phyloP scores from a whole-genome alignment of 495 filamentous ascomycete species.

The Astrothelium macrocarpum region DNA sequence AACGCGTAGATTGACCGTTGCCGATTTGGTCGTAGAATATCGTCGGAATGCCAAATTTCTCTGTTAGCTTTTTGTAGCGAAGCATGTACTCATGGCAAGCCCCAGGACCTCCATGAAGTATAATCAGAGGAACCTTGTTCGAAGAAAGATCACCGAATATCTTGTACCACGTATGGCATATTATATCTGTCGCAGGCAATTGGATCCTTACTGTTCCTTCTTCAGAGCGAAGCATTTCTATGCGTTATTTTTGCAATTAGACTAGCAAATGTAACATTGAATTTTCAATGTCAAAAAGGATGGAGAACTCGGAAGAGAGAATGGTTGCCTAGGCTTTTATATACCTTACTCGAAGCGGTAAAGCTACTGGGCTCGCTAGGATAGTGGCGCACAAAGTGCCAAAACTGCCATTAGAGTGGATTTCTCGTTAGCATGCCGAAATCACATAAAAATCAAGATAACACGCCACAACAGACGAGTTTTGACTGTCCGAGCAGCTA shows the following conservation, averaged over 20 bases:
- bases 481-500: no score
- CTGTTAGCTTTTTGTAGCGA: slow-evolving; percentile 30
- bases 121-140: slow-evolving; percentile 24
- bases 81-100: slow-evolving; percentile 36
- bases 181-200: background rate
- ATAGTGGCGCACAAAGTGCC: no score
- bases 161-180: slow-evolving; percentile 15
- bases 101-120: slow-evolving; percentile 39
- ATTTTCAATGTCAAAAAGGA: no score
- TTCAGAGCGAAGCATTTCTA: background rate
- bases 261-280: no score
- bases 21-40: slow-evolving; percentile 45
- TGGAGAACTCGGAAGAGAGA: no score
- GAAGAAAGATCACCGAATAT: slow-evolving; percentile 15
- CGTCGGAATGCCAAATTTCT: slow-evolving; percentile 21
- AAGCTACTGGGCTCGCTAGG: no score
- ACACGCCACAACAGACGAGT: no score
- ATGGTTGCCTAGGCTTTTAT: no score
- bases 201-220: background rate
- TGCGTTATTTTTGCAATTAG: background rate
- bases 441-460: no score
- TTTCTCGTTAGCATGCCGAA: no score
- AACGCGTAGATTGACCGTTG: slow-evolving; percentile 37
- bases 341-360: no score
- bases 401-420: no score